Conservation (phyloP, 2,329 filamentous ascomycete genomes). For the Penicillium sp. region DNA sequence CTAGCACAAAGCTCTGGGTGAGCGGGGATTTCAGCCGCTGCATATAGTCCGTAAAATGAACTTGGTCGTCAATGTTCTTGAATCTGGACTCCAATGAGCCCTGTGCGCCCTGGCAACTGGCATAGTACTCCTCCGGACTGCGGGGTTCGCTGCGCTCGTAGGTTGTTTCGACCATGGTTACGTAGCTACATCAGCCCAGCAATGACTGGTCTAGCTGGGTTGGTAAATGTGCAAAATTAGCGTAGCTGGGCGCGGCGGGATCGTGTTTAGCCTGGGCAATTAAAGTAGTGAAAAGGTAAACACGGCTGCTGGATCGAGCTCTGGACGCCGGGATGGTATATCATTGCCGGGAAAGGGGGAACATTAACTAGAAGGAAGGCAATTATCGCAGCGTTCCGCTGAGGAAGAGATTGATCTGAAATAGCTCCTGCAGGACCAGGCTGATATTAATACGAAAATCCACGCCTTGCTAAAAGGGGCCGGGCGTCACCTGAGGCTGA, state of each 20-base stretch:
- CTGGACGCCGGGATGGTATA: background rate
- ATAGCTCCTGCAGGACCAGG: background rate
- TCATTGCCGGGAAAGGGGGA: background rate
- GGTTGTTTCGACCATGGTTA: conserved; percentile 19
- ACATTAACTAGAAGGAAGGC: background rate
- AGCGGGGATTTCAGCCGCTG: conserved; percentile 33
- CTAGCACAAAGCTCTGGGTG: conserved; percentile 48
- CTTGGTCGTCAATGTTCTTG: conserved; percentile 43
- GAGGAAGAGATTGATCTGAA: background rate
- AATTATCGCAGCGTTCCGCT: background rate
- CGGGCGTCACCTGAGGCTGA: conserved; percentile 25
- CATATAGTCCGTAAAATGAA: conserved; percentile 37
- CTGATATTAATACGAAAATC: background rate
- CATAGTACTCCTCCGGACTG: conserved; percentile 39
- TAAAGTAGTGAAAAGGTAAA: background rate
- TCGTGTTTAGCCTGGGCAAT: background rate
- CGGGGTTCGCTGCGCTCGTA: conserved; percentile 16
- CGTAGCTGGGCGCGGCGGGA: background rate
- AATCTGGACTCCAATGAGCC: conserved; percentile 34
- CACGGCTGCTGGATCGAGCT: background rate
- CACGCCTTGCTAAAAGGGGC: conserved; percentile 6
- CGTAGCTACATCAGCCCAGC: no score
- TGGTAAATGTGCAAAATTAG: background rate
- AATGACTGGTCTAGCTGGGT: background rate
- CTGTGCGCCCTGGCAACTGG: conserved; percentile 28